These are phyloP conservation scores for Euphrasia arctica DNA, from an alignment of 305 asterid genomes.

Conservation along the genomic window DNA sequence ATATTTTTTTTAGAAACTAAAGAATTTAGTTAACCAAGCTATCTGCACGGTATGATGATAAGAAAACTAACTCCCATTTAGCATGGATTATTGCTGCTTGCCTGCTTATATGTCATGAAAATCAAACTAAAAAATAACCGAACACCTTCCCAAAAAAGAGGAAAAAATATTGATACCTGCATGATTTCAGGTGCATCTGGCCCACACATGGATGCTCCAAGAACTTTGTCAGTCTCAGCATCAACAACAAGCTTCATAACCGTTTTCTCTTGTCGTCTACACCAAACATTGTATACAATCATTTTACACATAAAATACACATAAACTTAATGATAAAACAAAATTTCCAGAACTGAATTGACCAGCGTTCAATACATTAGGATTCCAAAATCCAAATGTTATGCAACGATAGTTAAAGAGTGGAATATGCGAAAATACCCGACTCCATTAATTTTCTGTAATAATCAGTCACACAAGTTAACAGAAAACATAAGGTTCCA, in stretches of 20 bases:
- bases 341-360: slow-evolving; percentile 7
- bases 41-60: neutral
- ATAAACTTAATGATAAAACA: neutral
- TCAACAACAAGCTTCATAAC: slow-evolving; percentile 94
- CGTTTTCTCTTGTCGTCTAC: slow-evolving; percentile 89
- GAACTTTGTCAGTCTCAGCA: slow-evolving; percentile 85
- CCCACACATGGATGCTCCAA: slow-evolving; percentile 99
- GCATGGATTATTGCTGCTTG: neutral
- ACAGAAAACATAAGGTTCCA: slow-evolving; percentile 10
- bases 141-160: neutral
- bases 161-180: slow-evolving; percentile 52
- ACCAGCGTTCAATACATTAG: neutral
- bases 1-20: no score
- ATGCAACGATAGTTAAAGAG: slow-evolving; percentile 2
- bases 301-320: neutral
- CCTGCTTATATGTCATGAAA: neutral
- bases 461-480: neutral
- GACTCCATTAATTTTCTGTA: neutral
- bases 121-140: neutral
- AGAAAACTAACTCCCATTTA: neutral
- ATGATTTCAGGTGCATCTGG: slow-evolving; percentile 98
- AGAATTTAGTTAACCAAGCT: neutral
- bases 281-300: slow-evolving; percentile 12
- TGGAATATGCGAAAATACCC: neutral
- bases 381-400: neutral